Evolutionary conservation across 768 basidiomycete species (phyloP).

Genomic region (Termitomyces sp.): DNA sequence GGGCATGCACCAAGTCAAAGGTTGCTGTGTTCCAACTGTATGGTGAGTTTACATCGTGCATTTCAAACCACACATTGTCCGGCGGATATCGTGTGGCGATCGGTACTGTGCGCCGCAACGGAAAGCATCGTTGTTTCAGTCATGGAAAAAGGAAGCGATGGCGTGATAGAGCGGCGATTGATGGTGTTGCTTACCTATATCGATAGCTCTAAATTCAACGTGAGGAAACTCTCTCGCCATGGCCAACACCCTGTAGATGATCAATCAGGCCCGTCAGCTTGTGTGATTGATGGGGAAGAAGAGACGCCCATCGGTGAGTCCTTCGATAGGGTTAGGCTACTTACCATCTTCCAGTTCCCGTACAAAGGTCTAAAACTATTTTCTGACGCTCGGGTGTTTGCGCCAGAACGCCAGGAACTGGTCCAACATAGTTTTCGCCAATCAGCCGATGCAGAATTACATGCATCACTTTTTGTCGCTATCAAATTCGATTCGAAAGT

Average conservation of each 20-base stretch:
- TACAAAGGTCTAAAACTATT: slow-evolving; percentile 69
- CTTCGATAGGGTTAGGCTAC: slow-evolving; percentile 18
- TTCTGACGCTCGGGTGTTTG: slow-evolving; percentile 32
- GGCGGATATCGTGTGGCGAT: slow-evolving; percentile 61
- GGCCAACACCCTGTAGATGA: slow-evolving; percentile 56
- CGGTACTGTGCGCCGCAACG: slow-evolving; percentile 42
- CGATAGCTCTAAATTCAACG: slow-evolving; percentile 63
- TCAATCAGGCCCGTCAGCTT: slow-evolving; percentile 2
- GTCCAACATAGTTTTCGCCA: slow-evolving; percentile 54
- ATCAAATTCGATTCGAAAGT: slow-evolving; percentile 2
- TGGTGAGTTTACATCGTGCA: slow-evolving; percentile 52
- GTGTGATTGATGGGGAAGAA: slow-evolving; percentile 3
- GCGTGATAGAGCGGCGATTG: slow-evolving; percentile 4
- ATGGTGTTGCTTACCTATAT: slow-evolving; percentile 54
- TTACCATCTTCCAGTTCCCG: slow-evolving; percentile 71
- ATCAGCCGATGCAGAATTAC: slow-evolving; percentile 41
- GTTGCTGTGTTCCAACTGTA: slow-evolving; percentile 44
- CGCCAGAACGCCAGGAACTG: slow-evolving; percentile 48
- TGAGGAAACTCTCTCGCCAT: slow-evolving; percentile 64
- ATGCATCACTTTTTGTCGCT: slow-evolving; percentile 55
- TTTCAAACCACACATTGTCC: slow-evolving; percentile 58
- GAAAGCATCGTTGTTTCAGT: background rate
- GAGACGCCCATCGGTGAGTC: slow-evolving; percentile 7
- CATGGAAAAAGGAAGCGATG: slow-evolving; percentile 10
- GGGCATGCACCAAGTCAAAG: slow-evolving; percentile 68